Evolutionary conservation across 129 eudicot genomes (phyloP).

Genomic region (Artemisia annua): DNA sequence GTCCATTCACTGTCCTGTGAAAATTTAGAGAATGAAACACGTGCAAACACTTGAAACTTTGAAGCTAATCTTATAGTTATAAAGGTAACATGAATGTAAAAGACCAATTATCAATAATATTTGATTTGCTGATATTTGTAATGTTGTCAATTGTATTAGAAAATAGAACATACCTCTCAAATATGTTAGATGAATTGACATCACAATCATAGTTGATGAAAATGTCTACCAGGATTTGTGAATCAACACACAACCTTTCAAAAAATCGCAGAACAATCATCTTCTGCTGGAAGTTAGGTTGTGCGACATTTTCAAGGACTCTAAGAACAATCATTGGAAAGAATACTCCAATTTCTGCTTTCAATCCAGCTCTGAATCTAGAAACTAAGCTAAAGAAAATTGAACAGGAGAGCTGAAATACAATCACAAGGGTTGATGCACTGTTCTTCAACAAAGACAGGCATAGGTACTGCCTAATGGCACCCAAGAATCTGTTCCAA

Average conservation of each 20-base stretch:
- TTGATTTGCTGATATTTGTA: background rate
- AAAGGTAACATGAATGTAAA: conserved; percentile 5
- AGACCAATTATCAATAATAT: conserved; percentile 5
- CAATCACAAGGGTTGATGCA: conserved; percentile 93
- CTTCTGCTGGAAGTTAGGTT: conserved; percentile 98
- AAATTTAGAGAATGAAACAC: conserved; percentile 1
- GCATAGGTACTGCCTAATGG: conserved; percentile 95
- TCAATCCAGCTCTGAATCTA: conserved; percentile 97
- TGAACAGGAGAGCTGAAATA: conserved; percentile 99
- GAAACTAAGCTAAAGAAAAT: conserved; percentile 94
- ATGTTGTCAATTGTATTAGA: background rate
- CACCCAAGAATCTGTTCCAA: conserved; percentile 87
- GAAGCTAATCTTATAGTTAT: background rate
- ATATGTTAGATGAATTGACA: conserved; percentile 97
- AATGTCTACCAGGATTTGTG: conserved; percentile 97
- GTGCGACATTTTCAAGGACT: conserved; percentile 92
- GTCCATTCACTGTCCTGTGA: conserved; percentile 92
- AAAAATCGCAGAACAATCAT: conserved; percentile 93
- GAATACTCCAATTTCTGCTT: conserved; percentile 98
- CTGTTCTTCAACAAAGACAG: conserved; percentile 96
- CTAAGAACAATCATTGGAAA: conserved; percentile 98
- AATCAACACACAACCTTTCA: conserved; percentile 88
- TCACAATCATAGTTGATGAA: conserved; percentile 96
- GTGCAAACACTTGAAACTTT: background rate
- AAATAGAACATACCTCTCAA: conserved; percentile 73